phyloP scores from a whole-genome alignment of 1,284 basidiomycete species.

The Cystobasidiaceae sp. region DNA sequence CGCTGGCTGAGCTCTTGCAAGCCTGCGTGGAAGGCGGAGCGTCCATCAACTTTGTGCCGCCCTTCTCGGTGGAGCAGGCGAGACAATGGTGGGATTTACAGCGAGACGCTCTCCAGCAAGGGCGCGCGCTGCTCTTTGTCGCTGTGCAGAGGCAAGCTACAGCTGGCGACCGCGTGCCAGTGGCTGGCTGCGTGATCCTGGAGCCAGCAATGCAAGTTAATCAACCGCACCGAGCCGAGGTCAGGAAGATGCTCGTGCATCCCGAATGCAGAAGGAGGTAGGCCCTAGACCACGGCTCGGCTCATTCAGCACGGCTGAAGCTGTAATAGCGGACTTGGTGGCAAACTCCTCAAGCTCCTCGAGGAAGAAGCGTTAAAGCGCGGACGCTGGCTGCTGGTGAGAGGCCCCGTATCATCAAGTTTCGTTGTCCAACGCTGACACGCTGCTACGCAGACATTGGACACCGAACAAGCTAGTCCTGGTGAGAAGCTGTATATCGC shows the following conservation, averaged over 20 bases:
- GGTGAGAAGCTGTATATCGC: slow-evolving; percentile 19
- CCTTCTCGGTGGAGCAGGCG: slow-evolving; percentile 6
- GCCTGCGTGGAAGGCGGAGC: slow-evolving; percentile 10
- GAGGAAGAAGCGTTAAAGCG: background rate
- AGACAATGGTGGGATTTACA: background rate
- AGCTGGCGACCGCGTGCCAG: background rate
- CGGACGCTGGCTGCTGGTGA: background rate
- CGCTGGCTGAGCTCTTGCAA: slow-evolving; percentile 2
- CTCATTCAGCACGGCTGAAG: too few relatives aligned
- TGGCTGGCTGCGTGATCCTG: slow-evolving; percentile 18
- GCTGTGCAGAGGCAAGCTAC: background rate
- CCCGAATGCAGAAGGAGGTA: slow-evolving; percentile 4
- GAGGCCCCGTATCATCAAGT: background rate
- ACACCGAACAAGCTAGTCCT: slow-evolving; percentile 19
- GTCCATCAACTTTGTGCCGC: slow-evolving; percentile 14
- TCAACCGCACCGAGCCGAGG: slow-evolving; percentile 17
- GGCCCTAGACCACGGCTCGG: too few relatives aligned
- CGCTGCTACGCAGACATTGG: slow-evolving; percentile 2
- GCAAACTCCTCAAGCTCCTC: background rate
- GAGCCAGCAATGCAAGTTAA: slow-evolving; percentile 1
- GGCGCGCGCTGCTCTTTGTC: background rate
- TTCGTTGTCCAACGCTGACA: background rate
- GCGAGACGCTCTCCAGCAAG: background rate
- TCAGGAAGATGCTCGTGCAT: slow-evolving; percentile 28
- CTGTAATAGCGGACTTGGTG: background rate